Conservation (phyloP, 441 rosid genomes). For the Erodium trifolium region DNA sequence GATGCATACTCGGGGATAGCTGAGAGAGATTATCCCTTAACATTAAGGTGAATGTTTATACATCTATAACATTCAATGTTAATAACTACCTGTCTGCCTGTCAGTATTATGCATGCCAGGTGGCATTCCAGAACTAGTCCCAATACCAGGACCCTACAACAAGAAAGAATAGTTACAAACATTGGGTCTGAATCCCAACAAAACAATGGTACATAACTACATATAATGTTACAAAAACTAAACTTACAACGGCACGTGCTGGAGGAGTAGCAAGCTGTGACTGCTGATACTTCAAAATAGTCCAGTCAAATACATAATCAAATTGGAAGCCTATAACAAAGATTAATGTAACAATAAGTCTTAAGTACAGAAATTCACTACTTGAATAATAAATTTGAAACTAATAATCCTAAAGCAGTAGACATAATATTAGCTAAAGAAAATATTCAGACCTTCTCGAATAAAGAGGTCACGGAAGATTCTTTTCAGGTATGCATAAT, state of each 20-base stretch:
- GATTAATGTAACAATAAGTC: neutral
- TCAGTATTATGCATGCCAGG: constrained; percentile 62
- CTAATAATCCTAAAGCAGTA: neutral
- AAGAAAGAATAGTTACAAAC: neutral
- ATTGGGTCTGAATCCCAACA: neutral
- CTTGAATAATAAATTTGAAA: constrained; percentile 6
- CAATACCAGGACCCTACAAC: constrained; percentile 60
- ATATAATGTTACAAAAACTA: neutral
- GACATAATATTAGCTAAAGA: constrained; percentile 9
- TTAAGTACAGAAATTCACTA: neutral
- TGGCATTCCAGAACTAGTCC: constrained; percentile 77
- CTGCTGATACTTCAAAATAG: constrained; percentile 82
- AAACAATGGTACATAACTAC: neutral
- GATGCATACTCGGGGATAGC: too few species aligned
- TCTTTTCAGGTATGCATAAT: constrained; percentile 82
- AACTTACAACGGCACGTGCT: constrained; percentile 49
- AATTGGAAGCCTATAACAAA: constrained; percentile 72
- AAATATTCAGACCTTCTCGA: constrained; percentile 66
- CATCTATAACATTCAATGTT: neutral
- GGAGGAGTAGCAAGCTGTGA: constrained; percentile 77
- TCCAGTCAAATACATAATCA: constrained; percentile 69
- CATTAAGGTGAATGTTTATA: neutral
- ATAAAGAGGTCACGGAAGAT: constrained; percentile 92
- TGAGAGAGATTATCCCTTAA: too few species aligned
- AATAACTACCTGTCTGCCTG: constrained; percentile 54